Evolutionary conservation across 108 stramenopile species (phyloP).

Genomic region (Cyclostephanos tholiformis): DNA sequence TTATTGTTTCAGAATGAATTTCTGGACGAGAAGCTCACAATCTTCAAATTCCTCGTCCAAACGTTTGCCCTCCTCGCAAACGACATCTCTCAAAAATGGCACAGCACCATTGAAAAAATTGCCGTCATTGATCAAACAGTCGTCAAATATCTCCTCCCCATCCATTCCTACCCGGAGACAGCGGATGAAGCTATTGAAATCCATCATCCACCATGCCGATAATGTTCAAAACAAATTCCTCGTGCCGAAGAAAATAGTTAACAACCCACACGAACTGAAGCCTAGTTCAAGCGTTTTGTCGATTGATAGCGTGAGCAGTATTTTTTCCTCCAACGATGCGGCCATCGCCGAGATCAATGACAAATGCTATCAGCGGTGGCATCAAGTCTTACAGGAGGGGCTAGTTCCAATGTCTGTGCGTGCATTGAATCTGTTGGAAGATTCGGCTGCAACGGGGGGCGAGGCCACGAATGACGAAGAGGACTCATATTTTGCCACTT

Average conservation of each 20-base stretch:
- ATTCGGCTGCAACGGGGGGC: not conserved
- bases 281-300: not conserved
- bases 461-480: constrained; percentile 31
- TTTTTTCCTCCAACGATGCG: constrained; percentile 9
- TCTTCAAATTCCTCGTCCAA: constrained; percentile 1
- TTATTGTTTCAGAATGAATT: not conserved
- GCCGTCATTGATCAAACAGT: constrained; percentile 7
- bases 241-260: constrained; percentile 1
- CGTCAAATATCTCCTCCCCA: not conserved
- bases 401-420: constrained; percentile 39
- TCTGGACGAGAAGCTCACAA: constrained; percentile 1
- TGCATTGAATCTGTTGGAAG: constrained; percentile 37
- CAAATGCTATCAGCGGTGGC: constrained; percentile 42
- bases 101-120: constrained; percentile 6
- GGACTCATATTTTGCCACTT: constrained; percentile 40
- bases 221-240: constrained; percentile 44
- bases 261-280: not conserved
- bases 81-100: constrained; percentile 5
- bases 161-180: constrained; percentile 39
- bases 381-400: constrained; percentile 43
- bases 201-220: constrained; percentile 49
- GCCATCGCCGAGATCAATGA: constrained; percentile 25
- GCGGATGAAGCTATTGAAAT: constrained; percentile 45
- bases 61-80: not conserved
- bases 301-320: constrained; percentile 8